These are phyloP conservation scores for Populus deltoides DNA, from an alignment of 345 rosid species.

Conservation along the genomic window DNA sequence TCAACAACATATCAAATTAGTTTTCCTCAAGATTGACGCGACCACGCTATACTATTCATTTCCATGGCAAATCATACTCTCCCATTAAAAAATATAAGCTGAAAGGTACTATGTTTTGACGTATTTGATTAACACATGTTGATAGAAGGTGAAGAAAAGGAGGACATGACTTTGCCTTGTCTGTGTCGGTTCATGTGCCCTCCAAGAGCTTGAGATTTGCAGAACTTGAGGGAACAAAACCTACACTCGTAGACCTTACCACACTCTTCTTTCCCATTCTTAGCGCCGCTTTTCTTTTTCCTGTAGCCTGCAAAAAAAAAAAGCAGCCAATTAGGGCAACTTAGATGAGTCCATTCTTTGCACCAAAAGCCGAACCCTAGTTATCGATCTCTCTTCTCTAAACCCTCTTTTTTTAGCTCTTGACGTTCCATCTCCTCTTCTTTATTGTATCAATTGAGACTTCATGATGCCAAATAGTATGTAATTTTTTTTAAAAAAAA, in stretches of 20 bases:
- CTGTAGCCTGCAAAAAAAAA: conserved; percentile 34
- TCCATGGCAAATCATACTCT: conserved; percentile 12
- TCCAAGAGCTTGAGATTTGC: conserved; percentile 99
- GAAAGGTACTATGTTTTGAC: neutral
- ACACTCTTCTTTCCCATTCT: conserved; percentile 81
- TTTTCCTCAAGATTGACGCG: conserved; percentile 34
- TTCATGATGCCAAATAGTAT: neutral
- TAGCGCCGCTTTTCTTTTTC: conserved; percentile 64
- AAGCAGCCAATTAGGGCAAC: conserved; percentile 41
- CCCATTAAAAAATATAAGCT: neutral
- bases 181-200: conserved; percentile 99
- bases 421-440: neutral
- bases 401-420: neutral
- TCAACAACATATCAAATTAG: conserved; percentile 25
- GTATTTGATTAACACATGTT: neutral
- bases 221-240: conserved; percentile 99
- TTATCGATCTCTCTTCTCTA: conserved; percentile 7
- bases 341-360: conserved; percentile 36
- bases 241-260: conserved; percentile 93
- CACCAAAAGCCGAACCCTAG: conserved; percentile 37
- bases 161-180: conserved; percentile 56
- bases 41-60: conserved; percentile 16
- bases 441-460: neutral
- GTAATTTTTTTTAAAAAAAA: neutral
- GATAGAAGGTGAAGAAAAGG: neutral